Conservation (phyloP, 2,329 filamentous ascomycete genomes). For the Colletotrichum sp. region DNA sequence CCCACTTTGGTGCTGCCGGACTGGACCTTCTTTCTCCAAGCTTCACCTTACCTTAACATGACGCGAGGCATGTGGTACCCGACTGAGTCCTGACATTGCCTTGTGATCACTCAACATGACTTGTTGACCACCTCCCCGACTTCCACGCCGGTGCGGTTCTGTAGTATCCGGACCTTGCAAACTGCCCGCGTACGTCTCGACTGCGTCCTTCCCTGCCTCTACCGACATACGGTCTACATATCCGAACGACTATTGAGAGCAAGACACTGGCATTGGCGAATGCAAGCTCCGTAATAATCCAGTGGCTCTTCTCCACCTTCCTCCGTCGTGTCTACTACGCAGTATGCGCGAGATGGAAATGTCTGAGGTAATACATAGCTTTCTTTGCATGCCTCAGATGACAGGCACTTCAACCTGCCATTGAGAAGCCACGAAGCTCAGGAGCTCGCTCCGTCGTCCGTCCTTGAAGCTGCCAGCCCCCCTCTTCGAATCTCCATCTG, state of each 20-base stretch:
- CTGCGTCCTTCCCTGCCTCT: constrained; percentile 6
- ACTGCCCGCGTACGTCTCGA: neutral
- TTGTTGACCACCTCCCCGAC: neutral
- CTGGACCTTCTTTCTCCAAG: neutral
- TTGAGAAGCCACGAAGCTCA: neutral
- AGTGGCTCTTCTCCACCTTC: neutral
- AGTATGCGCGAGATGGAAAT: neutral
- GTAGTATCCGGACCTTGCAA: neutral
- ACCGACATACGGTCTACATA: neutral
- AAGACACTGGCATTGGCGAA: neutral
- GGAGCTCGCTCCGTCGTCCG: neutral
- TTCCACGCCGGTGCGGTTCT: neutral
- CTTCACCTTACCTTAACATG: neutral
- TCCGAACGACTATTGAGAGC: neutral
- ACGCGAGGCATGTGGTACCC: neutral
- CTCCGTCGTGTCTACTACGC: neutral
- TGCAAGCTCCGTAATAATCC: neutral
- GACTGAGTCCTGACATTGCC: neutral
- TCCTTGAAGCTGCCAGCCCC: neutral
- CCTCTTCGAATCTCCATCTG: neutral
- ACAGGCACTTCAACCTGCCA: neutral
- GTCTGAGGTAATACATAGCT: neutral
- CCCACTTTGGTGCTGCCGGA: neutral
- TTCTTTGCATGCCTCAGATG: neutral
- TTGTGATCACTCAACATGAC: neutral